Evolutionary conservation across 768 basidiomycete genomes (phyloP).

Genomic region (Dacryopinax spathularia): DNA sequence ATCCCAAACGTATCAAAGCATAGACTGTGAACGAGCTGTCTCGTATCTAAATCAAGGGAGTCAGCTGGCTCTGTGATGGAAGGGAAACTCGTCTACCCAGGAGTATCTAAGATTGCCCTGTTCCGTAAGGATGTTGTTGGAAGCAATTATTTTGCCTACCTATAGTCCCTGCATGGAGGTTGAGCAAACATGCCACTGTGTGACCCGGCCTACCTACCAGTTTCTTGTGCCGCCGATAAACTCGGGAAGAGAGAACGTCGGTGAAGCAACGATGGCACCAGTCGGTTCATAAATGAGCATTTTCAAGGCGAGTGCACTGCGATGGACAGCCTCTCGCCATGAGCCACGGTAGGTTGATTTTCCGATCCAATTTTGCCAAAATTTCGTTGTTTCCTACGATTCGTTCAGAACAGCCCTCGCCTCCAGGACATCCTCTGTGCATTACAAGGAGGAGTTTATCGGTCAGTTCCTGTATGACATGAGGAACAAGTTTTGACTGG

Average conservation of each 20-base stretch:
- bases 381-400: constrained; percentile 50
- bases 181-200: not conserved
- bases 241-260: constrained; percentile 89
- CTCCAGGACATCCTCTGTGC: not conserved
- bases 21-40: constrained; percentile 94
- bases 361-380: constrained; percentile 85
- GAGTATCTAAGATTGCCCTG: constrained; percentile 37
- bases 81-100: constrained; percentile 30
- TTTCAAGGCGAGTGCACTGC: constrained; percentile 87
- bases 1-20: constrained; percentile 83
- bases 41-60: constrained; percentile 43
- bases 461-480: constrained; percentile 36
- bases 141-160: constrained; percentile 26
- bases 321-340: constrained; percentile 90
- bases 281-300: constrained; percentile 87
- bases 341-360: constrained; percentile 78
- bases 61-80: not conserved
- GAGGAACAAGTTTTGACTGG: too few relatives aligned
- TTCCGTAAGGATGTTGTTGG: not conserved
- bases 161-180: constrained; percentile 40
- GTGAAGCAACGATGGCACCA: constrained; percentile 86
- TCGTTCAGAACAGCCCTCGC: constrained; percentile 11
- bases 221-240: constrained; percentile 81
- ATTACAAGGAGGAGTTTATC: constrained; percentile 41
- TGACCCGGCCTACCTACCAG: constrained; percentile 38